phyloP scores from a whole-genome alignment of 371 early-diverging fungal genomes.

The Batrachochytrium dendrobatidis region DNA sequence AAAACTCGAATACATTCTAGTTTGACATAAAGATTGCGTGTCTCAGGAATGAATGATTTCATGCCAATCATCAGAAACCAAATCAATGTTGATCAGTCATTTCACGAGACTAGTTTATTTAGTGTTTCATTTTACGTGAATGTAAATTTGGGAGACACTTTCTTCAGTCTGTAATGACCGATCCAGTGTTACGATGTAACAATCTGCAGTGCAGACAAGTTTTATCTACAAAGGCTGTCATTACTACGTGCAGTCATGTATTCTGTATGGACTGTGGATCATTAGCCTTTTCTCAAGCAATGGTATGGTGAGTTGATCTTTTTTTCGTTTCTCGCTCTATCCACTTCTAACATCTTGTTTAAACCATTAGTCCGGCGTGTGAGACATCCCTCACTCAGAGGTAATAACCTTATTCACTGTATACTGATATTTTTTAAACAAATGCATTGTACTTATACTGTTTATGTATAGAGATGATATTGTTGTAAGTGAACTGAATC shows the following conservation, averaged over 20 bases:
- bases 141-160: too few species aligned
- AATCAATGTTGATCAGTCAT: too few species aligned
- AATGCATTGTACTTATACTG: background rate
- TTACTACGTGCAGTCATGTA: slow-evolving; percentile 73
- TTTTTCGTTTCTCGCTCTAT: background rate
- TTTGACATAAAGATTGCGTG: too few species aligned
- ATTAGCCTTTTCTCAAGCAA: slow-evolving; percentile 44
- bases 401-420: slow-evolving; percentile 29
- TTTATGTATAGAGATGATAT: slow-evolving; percentile 58
- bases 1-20: too few species aligned
- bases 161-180: too few species aligned
- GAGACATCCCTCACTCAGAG: slow-evolving; percentile 50
- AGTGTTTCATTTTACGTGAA: too few species aligned
- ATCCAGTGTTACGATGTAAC: slow-evolving; percentile 53
- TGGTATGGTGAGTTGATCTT: slow-evolving; percentile 43
- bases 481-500: slow-evolving; percentile 57
- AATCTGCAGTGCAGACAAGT: slow-evolving; percentile 47
- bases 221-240: slow-evolving; percentile 47
- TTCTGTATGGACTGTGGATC: slow-evolving; percentile 70
- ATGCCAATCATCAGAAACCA: too few species aligned
- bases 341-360: background rate
- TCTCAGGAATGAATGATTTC: too few species aligned
- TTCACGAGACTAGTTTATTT: too few species aligned
- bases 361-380: slow-evolving; percentile 54
- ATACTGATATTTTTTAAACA: too few species aligned